Percentiles rank a stretch among this genome's conserved stretches.
Evolutionary conservation across 306 rosid species (phyloP).

Genomic region (Astragalus glycyphyllos): DNA sequence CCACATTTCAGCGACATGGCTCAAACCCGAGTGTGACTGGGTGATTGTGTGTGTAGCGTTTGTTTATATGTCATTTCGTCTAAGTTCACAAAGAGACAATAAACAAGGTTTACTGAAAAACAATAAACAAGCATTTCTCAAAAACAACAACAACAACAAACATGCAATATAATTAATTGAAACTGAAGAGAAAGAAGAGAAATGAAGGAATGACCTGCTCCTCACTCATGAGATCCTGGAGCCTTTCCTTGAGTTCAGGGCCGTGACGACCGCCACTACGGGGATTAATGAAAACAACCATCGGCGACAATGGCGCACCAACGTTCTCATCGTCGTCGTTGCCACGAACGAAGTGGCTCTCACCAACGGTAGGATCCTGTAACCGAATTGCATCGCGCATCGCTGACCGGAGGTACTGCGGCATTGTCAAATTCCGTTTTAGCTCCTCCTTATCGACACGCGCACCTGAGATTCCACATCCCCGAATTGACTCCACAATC

Average conservation of each 20-base stretch:
- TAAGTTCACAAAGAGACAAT: too few species aligned
- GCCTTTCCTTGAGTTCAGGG: slow-evolving; percentile 76
- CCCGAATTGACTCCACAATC: slow-evolving; percentile 64
- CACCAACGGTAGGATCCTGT: slow-evolving; percentile 56
- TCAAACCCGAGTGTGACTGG: too few species aligned
- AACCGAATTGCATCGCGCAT: slow-evolving; percentile 74
- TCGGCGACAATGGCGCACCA: slow-evolving; percentile 57
- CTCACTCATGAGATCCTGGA: slow-evolving; percentile 73
- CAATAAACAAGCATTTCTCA: too few species aligned
- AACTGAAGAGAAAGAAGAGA: background rate
- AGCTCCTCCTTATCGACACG: slow-evolving; percentile 71
- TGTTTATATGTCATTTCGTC: too few species aligned
- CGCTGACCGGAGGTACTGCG: slow-evolving; percentile 73
- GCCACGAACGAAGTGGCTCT: slow-evolving; percentile 38
- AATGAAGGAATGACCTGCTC: slow-evolving; percentile 65
- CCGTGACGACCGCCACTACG: slow-evolving; percentile 90
- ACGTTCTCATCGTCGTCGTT: background rate
- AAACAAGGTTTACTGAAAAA: too few species aligned
- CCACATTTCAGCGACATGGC: too few species aligned
- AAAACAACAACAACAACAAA: background rate
- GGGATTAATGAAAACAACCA: slow-evolving; percentile 81
- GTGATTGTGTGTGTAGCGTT: too few species aligned
- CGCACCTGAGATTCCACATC: slow-evolving; percentile 62
- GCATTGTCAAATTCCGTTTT: slow-evolving; percentile 62
- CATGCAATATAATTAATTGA: background rate